Evolutionary conservation across 306 rosid species (phyloP).

Genomic region (Urtica urens): DNA sequence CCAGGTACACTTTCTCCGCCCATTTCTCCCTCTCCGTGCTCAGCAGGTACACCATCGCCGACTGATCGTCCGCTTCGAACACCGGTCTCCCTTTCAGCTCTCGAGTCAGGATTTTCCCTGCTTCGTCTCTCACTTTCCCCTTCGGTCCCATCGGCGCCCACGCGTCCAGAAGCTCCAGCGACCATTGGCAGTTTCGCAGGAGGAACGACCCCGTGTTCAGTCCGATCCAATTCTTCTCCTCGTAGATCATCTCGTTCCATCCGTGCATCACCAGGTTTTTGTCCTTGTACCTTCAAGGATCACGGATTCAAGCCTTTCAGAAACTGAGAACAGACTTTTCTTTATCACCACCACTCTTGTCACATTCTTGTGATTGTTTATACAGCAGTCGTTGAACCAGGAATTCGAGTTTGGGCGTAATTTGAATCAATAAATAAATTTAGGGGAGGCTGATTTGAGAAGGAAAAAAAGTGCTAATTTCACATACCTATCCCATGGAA

Average conservation of each 20-base stretch:
- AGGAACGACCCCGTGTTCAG: conserved; percentile 71
- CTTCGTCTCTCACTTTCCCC: conserved; percentile 72
- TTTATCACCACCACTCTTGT: too few species aligned
- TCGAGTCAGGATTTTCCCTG: conserved; percentile 58
- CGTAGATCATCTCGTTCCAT: conserved; percentile 76
- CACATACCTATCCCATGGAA: conserved; percentile 93
- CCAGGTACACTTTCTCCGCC: conserved; percentile 73
- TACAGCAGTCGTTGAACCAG: too few species aligned
- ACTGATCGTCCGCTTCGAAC: conserved; percentile 83
- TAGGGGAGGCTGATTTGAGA: too few species aligned
- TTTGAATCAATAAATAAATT: too few species aligned
- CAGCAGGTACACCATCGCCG: conserved; percentile 69
- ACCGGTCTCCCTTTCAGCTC: conserved; percentile 61
- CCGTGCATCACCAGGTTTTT: conserved; percentile 77
- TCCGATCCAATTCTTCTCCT: conserved; percentile 75
- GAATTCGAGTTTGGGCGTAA: too few species aligned
- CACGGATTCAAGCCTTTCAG: too few species aligned
- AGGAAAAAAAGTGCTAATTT: too few species aligned
- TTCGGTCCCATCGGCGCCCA: conserved; percentile 98
- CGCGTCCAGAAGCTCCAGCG: conserved; percentile 69
- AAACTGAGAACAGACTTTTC: too few species aligned
- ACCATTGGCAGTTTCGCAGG: conserved; percentile 67
- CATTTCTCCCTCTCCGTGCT: conserved; percentile 41
- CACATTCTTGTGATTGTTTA: too few species aligned
- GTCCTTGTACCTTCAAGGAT: conserved; percentile 52